phyloP scores from a whole-genome alignment of 1,139 yeast species.

The Taphrina wiesneri region DNA sequence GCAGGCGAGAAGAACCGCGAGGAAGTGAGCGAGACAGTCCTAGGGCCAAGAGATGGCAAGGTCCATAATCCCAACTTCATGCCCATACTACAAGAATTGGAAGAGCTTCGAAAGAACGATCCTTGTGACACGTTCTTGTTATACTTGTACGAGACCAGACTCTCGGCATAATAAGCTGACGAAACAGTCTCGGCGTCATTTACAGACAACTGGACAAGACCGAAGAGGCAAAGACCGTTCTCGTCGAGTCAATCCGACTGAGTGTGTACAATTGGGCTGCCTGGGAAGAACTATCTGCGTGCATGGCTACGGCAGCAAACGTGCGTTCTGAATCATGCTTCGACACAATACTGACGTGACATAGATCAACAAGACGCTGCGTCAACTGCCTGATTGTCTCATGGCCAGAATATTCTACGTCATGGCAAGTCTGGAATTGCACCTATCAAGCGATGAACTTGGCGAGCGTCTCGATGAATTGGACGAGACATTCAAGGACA shows the following conservation, averaged over 20 bases:
- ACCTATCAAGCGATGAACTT: conserved; percentile 61
- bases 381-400: conserved; percentile 46
- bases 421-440: conserved; percentile 75
- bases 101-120: conserved; percentile 37
- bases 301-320: conserved; percentile 47
- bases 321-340: conserved; percentile 51
- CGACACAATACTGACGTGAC: neutral
- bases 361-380: conserved; percentile 36
- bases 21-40: conserved; percentile 69
- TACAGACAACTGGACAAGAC: conserved; percentile 18
- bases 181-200: conserved; percentile 46
- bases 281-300: conserved; percentile 78
- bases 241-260: conserved; percentile 47
- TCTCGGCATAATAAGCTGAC: conserved; percentile 15
- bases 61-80: conserved; percentile 46
- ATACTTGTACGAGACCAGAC: conserved; percentile 52
- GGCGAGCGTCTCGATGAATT: conserved; percentile 55
- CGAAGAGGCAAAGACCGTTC: conserved; percentile 45
- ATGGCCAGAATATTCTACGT: conserved; percentile 72
- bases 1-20: conserved; percentile 71
- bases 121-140: conserved; percentile 60
- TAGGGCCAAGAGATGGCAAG: conserved; percentile 50
- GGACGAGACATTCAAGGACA: conserved; percentile 62
- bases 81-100: conserved; percentile 45
- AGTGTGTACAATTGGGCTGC: conserved; percentile 72